phyloP scores from a whole-genome alignment of 371 early-diverging fungal genomes.

The Mortierella sp. region DNA sequence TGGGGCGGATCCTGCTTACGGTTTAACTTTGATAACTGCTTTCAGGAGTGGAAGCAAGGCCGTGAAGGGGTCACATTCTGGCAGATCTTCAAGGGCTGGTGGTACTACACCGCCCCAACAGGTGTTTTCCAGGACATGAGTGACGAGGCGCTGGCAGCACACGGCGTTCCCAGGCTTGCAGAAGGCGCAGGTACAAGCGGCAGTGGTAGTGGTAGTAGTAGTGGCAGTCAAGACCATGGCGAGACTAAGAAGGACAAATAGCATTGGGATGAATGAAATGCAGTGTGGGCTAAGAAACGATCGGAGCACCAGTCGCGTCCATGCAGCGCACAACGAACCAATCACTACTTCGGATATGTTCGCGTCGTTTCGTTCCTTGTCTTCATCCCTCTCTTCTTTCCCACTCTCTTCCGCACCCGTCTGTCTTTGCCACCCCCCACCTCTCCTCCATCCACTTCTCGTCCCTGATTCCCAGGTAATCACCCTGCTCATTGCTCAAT shows the following conservation, averaged over 20 bases:
- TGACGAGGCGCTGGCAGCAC: constrained; percentile 25
- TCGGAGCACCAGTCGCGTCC: constrained; percentile 4
- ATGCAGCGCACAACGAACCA: background rate
- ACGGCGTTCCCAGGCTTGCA: constrained; percentile 19
- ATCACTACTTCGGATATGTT: too few relatives aligned
- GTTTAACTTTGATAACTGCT: constrained; percentile 40
- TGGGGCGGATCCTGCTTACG: constrained; percentile 52
- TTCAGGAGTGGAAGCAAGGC: constrained; percentile 38
- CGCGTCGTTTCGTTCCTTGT: background rate
- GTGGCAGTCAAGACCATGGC: background rate
- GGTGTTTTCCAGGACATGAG: constrained; percentile 41
- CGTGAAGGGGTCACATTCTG: constrained; percentile 29
- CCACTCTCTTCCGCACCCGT: background rate
- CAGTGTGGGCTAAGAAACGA: constrained; percentile 1
- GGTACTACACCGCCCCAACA: constrained; percentile 32
- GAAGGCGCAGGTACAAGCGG: background rate
- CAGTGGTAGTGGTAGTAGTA: constrained; percentile 1
- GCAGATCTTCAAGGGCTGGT: constrained; percentile 45
- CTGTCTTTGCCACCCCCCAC: background rate
- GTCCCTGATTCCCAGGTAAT: background rate
- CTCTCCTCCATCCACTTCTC: background rate
- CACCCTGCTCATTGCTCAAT: too few relatives aligned
- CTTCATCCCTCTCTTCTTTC: background rate
- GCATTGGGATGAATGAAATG: background rate
- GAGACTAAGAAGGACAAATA: constrained; percentile 48